phyloP scores from a whole-genome alignment of 106 monocot species.

The Acorus gramineus region DNA sequence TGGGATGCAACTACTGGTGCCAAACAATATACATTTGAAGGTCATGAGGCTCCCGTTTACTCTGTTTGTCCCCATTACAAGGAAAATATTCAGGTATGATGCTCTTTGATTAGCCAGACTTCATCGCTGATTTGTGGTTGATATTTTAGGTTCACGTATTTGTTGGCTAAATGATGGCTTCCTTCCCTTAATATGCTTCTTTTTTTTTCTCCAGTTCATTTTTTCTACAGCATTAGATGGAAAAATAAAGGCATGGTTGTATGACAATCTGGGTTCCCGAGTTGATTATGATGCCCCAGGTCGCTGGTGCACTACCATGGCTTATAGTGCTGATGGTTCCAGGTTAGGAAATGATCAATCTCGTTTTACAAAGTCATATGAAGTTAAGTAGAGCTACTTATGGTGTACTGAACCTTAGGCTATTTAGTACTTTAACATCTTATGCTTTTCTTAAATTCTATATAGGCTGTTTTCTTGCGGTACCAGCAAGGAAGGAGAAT shows the following conservation, averaged over 20 bases:
- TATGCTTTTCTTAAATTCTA: conserved; percentile 1
- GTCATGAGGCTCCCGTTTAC: conserved; percentile 39
- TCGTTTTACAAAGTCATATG: no score
- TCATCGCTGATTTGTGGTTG: no score
- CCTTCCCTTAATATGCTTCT: background rate
- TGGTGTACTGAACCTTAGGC: no score
- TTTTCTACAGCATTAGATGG: conserved; percentile 64
- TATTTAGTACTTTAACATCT: no score
- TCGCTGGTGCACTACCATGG: conserved; percentile 44
- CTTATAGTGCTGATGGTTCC: conserved; percentile 53
- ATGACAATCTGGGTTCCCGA: conserved; percentile 39
- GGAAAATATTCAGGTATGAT: conserved; percentile 38
- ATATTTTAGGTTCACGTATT: no score
- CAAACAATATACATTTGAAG: conserved; percentile 28
- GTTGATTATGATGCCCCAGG: conserved; percentile 48
- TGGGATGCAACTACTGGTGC: conserved; percentile 32
- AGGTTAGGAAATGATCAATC: conserved; percentile 12
- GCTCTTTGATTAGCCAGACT: no score
- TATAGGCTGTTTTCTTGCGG: conserved; percentile 52
- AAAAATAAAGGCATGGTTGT: conserved; percentile 58
- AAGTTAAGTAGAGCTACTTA: no score
- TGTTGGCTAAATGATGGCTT: no score
- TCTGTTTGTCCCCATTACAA: conserved; percentile 44
- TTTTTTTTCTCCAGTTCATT: conserved; percentile 34
- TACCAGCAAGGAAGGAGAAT: conserved; percentile 33